Evolutionary conservation across 2,329 filamentous ascomycete species (phyloP).

Genomic region (Calycina herbarum): DNA sequence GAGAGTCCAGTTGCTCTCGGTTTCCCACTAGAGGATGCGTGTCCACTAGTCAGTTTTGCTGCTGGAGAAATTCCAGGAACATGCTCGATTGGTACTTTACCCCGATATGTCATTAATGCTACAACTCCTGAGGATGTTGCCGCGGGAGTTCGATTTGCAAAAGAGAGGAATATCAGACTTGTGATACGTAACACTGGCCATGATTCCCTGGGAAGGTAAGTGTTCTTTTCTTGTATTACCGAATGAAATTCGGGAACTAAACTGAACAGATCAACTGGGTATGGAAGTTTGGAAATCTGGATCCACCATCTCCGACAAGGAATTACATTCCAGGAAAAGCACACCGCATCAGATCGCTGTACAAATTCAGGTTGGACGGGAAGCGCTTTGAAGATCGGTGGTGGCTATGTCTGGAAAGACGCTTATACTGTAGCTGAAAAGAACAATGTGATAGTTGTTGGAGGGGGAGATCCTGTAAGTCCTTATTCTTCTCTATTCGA

Average conservation of each 20-base stretch:
- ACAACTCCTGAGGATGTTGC: constrained; percentile 25
- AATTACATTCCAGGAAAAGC: constrained; percentile 21
- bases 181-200: constrained; percentile 54
- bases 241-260: no score
- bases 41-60: constrained; percentile 41
- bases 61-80: constrained; percentile 36
- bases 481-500: neutral
- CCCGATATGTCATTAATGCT: constrained; percentile 36
- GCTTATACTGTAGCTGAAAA: constrained; percentile 44
- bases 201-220: constrained; percentile 51
- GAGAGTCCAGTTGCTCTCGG: constrained; percentile 33
- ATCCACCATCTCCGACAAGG: constrained; percentile 51
- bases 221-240: no score
- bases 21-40: constrained; percentile 44
- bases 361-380: constrained; percentile 45
- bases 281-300: constrained; percentile 57
- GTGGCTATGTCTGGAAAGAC: constrained; percentile 53
- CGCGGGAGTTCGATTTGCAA: constrained; percentile 41
- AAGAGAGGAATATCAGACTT: constrained; percentile 42
- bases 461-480: constrained; percentile 51
- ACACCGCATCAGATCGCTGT: no score
- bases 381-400: constrained; percentile 51
- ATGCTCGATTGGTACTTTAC: constrained; percentile 42
- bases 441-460: constrained; percentile 47
- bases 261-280: constrained; percentile 47